These are phyloP conservation scores for Microstegium vimineum DNA, from an alignment of 176 grass and related monocot species.

Conservation along the genomic window DNA sequence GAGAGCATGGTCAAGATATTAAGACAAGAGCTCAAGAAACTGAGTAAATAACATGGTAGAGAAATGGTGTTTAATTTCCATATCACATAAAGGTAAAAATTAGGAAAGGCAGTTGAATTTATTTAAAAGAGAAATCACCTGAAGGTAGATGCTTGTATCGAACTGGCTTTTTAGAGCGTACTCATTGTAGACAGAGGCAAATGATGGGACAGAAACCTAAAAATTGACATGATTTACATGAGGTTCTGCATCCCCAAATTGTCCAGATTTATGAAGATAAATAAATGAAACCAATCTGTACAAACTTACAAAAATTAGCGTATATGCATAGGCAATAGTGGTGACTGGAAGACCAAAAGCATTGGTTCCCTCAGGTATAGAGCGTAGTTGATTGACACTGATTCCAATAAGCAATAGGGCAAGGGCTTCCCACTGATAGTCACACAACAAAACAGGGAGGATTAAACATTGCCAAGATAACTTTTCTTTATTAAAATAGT, in stretches of 20 bases:
- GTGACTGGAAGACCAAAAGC: conserved; percentile 73
- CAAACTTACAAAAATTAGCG: conserved; percentile 95
- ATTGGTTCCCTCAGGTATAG: conserved; percentile 55
- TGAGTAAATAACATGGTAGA: not conserved
- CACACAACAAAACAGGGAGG: conserved; percentile 14
- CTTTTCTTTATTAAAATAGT: conserved; percentile 26
- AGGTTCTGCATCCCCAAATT: not conserved
- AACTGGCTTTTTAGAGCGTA: conserved; percentile 99
- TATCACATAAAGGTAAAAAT: not conserved
- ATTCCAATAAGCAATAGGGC: conserved; percentile 97
- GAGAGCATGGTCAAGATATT: not conserved
- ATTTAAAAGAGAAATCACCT: conserved; percentile 51
- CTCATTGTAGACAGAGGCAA: conserved; percentile 97
- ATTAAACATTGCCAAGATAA: conserved; percentile 14
- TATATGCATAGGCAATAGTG: conserved; percentile 83
- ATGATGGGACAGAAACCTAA: conserved; percentile 89
- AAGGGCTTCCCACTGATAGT: conserved; percentile 93
- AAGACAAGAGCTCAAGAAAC: not conserved
- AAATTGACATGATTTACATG: conserved; percentile 30
- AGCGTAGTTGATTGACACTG: conserved; percentile 88
- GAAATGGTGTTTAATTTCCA: not conserved
- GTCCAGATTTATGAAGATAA: not conserved
- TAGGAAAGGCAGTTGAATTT: not conserved
- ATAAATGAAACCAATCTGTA: conserved; percentile 15
- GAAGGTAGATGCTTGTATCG: conserved; percentile 95